Percentiles rank a stretch among this genome's conserved stretches.
Evolutionary conservation across 768 basidiomycete genomes (phyloP).

Genomic region (Grammothele lineata): DNA sequence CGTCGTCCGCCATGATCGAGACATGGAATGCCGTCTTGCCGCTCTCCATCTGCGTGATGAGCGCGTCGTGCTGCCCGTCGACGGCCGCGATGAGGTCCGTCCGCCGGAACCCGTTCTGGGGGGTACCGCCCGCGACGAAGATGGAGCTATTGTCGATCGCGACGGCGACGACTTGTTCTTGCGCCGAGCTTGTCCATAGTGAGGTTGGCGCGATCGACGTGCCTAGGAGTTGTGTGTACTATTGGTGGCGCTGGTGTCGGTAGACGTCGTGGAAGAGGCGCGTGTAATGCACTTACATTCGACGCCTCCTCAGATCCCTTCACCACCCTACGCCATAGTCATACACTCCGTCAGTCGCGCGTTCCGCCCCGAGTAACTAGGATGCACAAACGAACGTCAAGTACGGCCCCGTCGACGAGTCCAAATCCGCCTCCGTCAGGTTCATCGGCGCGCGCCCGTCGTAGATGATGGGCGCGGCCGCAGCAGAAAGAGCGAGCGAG

Average conservation of each 20-base stretch:
- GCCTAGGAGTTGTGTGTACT: conserved; percentile 45
- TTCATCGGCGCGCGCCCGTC: conserved; percentile 51
- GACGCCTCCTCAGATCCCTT: conserved; percentile 50
- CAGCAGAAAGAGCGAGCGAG: background rate
- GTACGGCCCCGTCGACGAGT: conserved; percentile 47
- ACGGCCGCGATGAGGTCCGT: conserved; percentile 55
- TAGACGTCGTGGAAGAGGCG: too few species aligned
- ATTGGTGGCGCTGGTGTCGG: background rate
- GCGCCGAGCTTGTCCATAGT: conserved; percentile 35
- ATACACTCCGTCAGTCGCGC: background rate
- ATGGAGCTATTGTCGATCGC: conserved; percentile 56
- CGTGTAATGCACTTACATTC: conserved; percentile 45
- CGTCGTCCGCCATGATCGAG: conserved; percentile 38
- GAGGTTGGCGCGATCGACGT: conserved; percentile 39
- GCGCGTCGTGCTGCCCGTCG: conserved; percentile 32
- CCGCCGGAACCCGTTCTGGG: conserved; percentile 54
- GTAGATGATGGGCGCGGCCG: conserved; percentile 37
- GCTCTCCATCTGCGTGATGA: conserved; percentile 38
- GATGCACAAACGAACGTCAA: conserved; percentile 45
- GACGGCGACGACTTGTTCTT: conserved; percentile 48
- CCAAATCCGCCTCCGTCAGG: conserved; percentile 39
- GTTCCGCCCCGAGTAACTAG: too few species aligned
- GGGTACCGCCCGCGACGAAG: conserved; percentile 46
- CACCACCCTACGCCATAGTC: conserved; percentile 39
- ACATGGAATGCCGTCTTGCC: conserved; percentile 48